Conservation (phyloP, 2,329 filamentous ascomycete genomes). For the Magnaporthiopsis poae region DNA sequence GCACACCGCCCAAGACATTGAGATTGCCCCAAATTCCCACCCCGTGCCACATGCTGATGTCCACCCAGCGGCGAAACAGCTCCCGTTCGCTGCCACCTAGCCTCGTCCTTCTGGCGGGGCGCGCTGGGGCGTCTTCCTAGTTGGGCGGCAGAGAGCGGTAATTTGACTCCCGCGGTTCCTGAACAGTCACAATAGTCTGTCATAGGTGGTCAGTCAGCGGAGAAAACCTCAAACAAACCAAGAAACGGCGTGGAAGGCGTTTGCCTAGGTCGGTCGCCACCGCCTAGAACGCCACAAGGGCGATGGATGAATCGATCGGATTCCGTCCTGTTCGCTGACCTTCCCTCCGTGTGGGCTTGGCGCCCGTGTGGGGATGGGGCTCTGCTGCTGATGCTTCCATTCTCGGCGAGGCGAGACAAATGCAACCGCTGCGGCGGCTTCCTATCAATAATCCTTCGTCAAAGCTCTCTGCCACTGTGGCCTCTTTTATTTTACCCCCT, state of each 20-base stretch:
- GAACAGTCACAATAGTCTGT: neutral
- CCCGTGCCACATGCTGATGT: too few relatives aligned
- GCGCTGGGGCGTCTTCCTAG: neutral
- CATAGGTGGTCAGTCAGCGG: too few relatives aligned
- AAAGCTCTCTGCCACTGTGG: constrained; percentile 18
- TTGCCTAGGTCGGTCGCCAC: too few relatives aligned
- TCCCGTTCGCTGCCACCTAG: neutral
- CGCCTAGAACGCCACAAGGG: too few relatives aligned
- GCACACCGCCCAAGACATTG: neutral
- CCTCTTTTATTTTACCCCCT: constrained; percentile 11
- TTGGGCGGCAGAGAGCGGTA: neutral
- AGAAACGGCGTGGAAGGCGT: neutral
- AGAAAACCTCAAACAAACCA: neutral
- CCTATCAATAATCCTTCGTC: neutral
- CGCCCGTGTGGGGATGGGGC: neutral
- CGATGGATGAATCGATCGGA: neutral
- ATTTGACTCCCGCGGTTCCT: neutral
- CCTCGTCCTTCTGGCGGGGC: neutral
- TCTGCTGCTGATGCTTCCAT: neutral
- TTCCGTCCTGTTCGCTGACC: neutral
- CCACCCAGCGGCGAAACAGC: neutral
- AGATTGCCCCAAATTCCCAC: too few relatives aligned
- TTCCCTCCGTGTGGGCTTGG: constrained; percentile 4
- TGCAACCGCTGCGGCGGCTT: neutral
- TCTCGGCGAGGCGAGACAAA: neutral